Conservation (phyloP, 805 yeast species). For the Ogataea ramenticola region DNA sequence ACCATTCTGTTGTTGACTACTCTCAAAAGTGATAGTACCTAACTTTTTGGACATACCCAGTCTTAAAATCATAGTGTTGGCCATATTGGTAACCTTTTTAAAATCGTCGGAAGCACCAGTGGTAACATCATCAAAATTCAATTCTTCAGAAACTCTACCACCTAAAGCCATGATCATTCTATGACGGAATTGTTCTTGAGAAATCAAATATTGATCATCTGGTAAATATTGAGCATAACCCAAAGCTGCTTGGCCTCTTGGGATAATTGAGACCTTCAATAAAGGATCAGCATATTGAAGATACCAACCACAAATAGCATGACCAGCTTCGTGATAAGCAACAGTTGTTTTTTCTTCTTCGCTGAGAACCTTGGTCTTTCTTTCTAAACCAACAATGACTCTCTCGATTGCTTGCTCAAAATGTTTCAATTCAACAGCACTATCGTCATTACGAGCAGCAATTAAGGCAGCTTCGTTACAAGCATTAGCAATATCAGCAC, state of each 20-base stretch:
- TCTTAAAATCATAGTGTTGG: constrained; percentile 80
- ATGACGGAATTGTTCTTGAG: constrained; percentile 69
- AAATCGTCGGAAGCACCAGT: constrained; percentile 92
- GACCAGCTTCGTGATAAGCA: constrained; percentile 96
- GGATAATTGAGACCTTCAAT: constrained; percentile 88
- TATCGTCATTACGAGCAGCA: constrained; percentile 75
- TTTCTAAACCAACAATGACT: constrained; percentile 90
- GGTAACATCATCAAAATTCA: constrained; percentile 81
- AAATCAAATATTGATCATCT: constrained; percentile 74
- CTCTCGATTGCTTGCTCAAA: constrained; percentile 92
- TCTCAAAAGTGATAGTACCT: constrained; percentile 79
- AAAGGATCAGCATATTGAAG: constrained; percentile 84
- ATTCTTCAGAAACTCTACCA: constrained; percentile 86
- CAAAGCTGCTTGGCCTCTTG: constrained; percentile 89
- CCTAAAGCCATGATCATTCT: constrained; percentile 93
- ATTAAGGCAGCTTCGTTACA: constrained; percentile 92
- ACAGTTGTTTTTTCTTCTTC: constrained; percentile 79
- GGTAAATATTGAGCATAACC: constrained; percentile 97
- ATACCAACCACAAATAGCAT: constrained; percentile 94
- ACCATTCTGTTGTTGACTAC: constrained; percentile 49
- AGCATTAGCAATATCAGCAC: constrained; percentile 93
- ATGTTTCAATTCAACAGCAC: constrained; percentile 56
- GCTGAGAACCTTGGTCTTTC: constrained; percentile 70
- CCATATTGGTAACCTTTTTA: constrained; percentile 84
- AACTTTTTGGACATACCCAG: constrained; percentile 81